A percentile compares a stretch with the other conserved stretches of the same genome.
phyloP scores from a whole-genome alignment of 768 basidiomycete genomes.

The Trametes meyenii region DNA sequence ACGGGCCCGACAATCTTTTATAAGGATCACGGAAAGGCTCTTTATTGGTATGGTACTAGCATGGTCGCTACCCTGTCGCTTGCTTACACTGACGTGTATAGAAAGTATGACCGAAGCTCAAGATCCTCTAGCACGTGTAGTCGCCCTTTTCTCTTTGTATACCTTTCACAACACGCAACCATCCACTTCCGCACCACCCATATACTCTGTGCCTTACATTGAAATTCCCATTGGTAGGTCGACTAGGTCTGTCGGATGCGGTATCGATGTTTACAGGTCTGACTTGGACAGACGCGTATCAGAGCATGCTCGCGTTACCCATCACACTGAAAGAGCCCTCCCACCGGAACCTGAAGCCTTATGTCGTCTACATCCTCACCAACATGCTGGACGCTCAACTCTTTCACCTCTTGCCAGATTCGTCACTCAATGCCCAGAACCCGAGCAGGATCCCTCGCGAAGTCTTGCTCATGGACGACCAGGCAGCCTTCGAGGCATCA shows the following conservation, averaged over 20 bases:
- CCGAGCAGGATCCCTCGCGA: slow-evolving; percentile 75
- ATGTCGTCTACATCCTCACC: slow-evolving; percentile 52
- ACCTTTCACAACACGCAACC: slow-evolving; percentile 74
- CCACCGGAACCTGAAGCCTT: slow-evolving; percentile 51
- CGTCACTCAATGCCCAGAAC: slow-evolving; percentile 51
- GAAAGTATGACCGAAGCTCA: slow-evolving; percentile 56
- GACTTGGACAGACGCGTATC: slow-evolving; percentile 54
- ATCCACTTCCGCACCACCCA: slow-evolving; percentile 48
- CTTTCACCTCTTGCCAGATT: slow-evolving; percentile 65
- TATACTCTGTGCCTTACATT: slow-evolving; percentile 56
- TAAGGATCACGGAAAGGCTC: slow-evolving; percentile 59
- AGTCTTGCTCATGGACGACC: slow-evolving; percentile 49
- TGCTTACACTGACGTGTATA: slow-evolving; percentile 31
- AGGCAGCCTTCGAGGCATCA: slow-evolving; percentile 19
- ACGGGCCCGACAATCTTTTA: slow-evolving; percentile 63
- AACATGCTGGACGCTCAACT: slow-evolving; percentile 48
- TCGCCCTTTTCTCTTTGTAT: slow-evolving; percentile 71
- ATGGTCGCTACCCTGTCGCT: background rate
- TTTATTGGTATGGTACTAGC: slow-evolving; percentile 63
- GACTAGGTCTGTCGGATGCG: background rate
- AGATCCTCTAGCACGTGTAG: slow-evolving; percentile 55
- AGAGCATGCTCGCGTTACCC: slow-evolving; percentile 52
- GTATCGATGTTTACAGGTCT: background rate
- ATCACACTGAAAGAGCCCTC: slow-evolving; percentile 43
- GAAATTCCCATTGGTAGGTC: slow-evolving; percentile 59